phyloP scores from a whole-genome alignment of 2,329 filamentous ascomycete genomes.

The Fusarium secorum region DNA sequence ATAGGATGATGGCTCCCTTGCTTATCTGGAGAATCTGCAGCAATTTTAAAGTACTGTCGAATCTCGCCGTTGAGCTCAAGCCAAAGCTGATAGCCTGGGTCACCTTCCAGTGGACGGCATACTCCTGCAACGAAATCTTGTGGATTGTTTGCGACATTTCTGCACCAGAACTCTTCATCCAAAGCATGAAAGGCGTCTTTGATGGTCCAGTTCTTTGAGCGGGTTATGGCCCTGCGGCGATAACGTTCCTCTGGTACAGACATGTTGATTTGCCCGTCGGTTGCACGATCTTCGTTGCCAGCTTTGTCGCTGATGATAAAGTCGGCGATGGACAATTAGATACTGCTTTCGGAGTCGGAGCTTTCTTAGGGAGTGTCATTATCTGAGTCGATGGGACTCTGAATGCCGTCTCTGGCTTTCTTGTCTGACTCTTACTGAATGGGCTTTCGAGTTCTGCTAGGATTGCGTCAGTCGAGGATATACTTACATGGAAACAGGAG shows the following conservation, averaged over 20 bases:
- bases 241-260: background rate
- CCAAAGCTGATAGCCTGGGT: background rate
- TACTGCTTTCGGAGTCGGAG: background rate
- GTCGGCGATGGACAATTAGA: background rate
- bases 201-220: background rate
- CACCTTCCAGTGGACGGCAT: background rate
- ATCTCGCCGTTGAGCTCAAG: background rate
- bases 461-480: background rate
- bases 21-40: background rate
- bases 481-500: background rate
- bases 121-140: background rate
- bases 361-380: background rate
- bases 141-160: background rate
- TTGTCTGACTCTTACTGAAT: background rate
- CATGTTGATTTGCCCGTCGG: background rate
- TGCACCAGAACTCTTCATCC: background rate
- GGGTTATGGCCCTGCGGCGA: background rate
- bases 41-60: background rate
- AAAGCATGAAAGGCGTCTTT: background rate
- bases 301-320: background rate
- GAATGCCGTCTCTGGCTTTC: background rate
- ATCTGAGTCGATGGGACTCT: background rate
- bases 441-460: background rate
- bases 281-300: background rate
- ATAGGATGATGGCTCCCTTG: background rate